phyloP scores from a whole-genome alignment of 441 rosid species.

The Pelargonium cotyledonis region DNA sequence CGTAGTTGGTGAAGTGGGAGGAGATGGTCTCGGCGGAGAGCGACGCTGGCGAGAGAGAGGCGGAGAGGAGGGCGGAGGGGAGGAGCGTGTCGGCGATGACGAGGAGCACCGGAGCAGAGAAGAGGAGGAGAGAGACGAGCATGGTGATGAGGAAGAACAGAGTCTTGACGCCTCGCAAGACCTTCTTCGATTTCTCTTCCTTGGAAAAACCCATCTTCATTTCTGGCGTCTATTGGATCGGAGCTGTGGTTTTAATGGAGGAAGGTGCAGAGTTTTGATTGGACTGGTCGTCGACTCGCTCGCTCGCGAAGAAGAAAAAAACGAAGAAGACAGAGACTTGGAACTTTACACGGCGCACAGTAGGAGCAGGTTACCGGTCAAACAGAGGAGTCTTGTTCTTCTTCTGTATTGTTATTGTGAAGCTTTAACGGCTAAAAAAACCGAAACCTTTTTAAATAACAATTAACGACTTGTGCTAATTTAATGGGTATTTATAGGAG shows the following conservation, averaged over 20 bases:
- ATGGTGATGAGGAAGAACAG: conserved; percentile 63
- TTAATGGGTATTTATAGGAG: neutral
- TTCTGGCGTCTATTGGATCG: neutral
- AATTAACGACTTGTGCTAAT: neutral
- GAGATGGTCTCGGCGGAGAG: conserved; percentile 30
- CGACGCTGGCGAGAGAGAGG: conserved; percentile 39
- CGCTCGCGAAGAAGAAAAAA: too few relatives aligned
- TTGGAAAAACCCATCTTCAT: conserved; percentile 58
- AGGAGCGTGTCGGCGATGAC: conserved; percentile 67
- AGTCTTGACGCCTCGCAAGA: conserved; percentile 59
- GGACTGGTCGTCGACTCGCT: too few relatives aligned
- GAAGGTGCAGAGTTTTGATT: neutral
- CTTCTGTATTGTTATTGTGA: too few relatives aligned
- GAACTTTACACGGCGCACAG: too few relatives aligned
- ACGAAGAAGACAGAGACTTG: too few relatives aligned
- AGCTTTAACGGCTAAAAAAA: neutral
- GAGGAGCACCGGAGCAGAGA: conserved; percentile 78
- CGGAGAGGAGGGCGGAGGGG: conserved; percentile 75
- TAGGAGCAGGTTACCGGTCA: neutral
- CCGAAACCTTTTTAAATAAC: neutral
- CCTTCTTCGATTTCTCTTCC: conserved; percentile 44
- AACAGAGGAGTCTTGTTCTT: neutral
- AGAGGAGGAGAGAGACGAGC: conserved; percentile 63
- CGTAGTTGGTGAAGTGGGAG: conserved; percentile 52
- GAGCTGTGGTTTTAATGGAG: neutral